Evolutionary conservation across 1,284 basidiomycete species (phyloP), one percentile per base, ranked within the genome.

Genomic region (Vanrija pseudolonga): DNA sequence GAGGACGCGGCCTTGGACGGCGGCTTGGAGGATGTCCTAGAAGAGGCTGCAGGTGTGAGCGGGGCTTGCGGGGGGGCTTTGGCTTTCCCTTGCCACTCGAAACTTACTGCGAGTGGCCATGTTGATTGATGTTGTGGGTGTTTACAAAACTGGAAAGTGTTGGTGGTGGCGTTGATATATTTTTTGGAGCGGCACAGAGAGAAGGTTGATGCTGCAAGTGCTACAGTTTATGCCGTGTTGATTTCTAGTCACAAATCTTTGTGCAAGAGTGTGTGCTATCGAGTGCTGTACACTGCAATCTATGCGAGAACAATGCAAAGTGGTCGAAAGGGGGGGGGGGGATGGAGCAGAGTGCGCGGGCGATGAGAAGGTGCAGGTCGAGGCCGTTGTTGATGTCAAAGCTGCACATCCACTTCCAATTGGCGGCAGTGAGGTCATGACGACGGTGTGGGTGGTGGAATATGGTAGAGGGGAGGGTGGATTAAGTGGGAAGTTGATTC

Each of bases 121-220:
- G 20, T 26, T 26, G 53, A n/a, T n/a, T 45, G 20, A 45, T 45
- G 60, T 61, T 51, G 51, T 50, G 17, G 17, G 11, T 19, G 32
- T 17, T 17, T n/a, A n/a, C 4, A 11, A 20, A 50, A 50, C 52
- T 49, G 19, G 64, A 63, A 44, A 64, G 59, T 64, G 66, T 68
- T 18, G 38, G 42, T 47, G 37, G 17, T 14, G 32, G 32, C 14
- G 32, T 32, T 12, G 32, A 32, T 32, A 32, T 32, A 28, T 17
- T 20, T 45, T 26, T 18, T 26, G 45, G 18, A 17, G 28, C 12
- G 28, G 28, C 24, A n/a, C n/a, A n/a, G n/a, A n/a, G n/a, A n/a
- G n/a, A n/a, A n/a, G n/a, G n/a, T n/a, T n/a, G n/a, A n/a, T 26
- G 24, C 24, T 26, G 24, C n/a, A n/a, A n/a, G n/a, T n/a, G 24